These are phyloP conservation scores for Gymnopilus junonius DNA, from an alignment of 768 basidiomycete species.

Conservation along the genomic window DNA sequence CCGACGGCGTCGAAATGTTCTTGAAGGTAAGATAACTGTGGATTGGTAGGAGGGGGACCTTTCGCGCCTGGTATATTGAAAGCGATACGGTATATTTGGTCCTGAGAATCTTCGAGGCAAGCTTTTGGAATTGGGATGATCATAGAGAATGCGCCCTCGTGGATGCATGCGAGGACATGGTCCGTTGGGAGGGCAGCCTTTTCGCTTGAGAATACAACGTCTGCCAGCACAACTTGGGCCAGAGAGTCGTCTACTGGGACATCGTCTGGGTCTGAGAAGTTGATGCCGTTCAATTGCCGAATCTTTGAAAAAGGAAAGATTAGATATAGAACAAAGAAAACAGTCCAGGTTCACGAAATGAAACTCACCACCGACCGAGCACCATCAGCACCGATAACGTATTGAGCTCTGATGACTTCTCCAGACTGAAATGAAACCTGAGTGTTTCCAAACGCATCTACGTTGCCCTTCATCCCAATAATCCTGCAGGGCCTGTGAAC, in stretches of 20 bases:
- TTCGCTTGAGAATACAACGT: neutral
- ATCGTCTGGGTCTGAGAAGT: constrained; percentile 1
- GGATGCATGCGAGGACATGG: neutral
- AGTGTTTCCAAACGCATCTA: neutral
- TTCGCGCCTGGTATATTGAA: constrained; percentile 1
- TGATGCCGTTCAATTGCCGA: neutral
- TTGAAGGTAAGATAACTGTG: neutral
- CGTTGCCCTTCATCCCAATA: neutral
- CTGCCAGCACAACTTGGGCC: constrained; percentile 2
- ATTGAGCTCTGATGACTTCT: neutral
- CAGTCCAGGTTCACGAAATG: neutral
- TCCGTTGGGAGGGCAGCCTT: neutral
- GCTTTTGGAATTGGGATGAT: neutral
- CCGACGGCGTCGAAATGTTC: neutral
- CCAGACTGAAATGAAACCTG: constrained; percentile 1
- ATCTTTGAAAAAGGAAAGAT: neutral
- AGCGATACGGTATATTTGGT: neutral
- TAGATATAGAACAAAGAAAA: neutral
- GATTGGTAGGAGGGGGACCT: neutral
- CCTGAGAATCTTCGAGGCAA: neutral
- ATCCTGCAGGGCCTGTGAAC: neutral
- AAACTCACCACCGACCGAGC: neutral
- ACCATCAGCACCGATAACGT: constrained; percentile 4
- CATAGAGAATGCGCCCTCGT: neutral
- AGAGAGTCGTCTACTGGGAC: neutral